phyloP scores from a whole-genome alignment of 768 basidiomycete species.

The Mycena indigotica region DNA sequence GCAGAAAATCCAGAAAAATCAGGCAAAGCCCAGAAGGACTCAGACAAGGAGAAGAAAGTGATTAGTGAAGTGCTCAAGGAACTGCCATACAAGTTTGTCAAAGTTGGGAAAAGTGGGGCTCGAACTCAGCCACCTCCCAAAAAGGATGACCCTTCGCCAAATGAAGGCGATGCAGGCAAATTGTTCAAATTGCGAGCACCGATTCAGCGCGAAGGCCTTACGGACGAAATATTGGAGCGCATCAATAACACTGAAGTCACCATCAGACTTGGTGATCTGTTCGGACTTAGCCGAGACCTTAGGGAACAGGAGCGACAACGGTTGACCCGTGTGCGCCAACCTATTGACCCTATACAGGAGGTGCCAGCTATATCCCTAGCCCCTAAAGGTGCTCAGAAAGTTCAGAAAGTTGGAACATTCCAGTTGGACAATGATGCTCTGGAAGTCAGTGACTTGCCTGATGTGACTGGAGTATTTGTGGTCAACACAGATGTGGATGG shows the following conservation, averaged over 20 bases:
- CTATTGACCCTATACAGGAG: neutral
- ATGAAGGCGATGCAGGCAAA: neutral
- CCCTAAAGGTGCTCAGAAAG: neutral
- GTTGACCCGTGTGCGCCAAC: neutral
- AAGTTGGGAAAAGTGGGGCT: neutral
- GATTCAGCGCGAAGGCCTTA: neutral
- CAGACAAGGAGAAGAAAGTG: neutral
- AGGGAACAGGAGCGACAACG: neutral
- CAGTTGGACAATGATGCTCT: conserved; percentile 1
- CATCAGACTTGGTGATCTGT: neutral
- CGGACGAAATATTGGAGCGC: neutral
- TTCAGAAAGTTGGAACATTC: neutral
- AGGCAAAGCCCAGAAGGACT: too few relatives aligned
- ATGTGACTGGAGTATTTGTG: conserved; percentile 7
- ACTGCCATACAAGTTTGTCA: neutral
- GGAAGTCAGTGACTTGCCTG: conserved; percentile 6
- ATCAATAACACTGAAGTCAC: neutral
- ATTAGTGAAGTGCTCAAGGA: neutral
- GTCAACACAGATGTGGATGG: conserved; percentile 1
- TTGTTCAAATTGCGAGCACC: neutral
- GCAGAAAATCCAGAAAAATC: neutral
- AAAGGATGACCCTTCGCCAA: too few relatives aligned
- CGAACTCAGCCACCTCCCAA: neutral
- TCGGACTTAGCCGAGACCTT: neutral
- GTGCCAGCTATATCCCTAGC: neutral